phyloP scores from a whole-genome alignment of 345 rosid genomes.

The Heritiera fomes region DNA sequence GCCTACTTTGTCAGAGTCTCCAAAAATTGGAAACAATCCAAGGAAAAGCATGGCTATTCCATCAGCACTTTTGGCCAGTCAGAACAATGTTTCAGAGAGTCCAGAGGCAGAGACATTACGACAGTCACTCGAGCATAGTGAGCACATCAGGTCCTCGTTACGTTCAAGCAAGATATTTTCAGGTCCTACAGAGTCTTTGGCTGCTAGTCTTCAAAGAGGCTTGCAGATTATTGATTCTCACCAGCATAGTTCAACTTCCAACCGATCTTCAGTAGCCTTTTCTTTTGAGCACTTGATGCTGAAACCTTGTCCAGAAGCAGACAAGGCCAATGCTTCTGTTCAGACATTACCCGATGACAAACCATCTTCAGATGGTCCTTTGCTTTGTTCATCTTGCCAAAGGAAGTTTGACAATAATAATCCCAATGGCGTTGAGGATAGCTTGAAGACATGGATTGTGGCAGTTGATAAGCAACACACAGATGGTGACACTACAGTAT shows the following conservation, averaged over 20 bases:
- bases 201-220: slow-evolving; percentile 94
- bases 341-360: slow-evolving; percentile 43
- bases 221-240: slow-evolving; percentile 76
- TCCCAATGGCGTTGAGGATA: slow-evolving; percentile 42
- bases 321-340: slow-evolving; percentile 42
- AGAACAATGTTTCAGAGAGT: slow-evolving; percentile 48
- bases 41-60: slow-evolving; percentile 66
- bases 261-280: slow-evolving; percentile 65
- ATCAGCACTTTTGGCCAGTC: slow-evolving; percentile 52
- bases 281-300: slow-evolving; percentile 76
- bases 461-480: slow-evolving; percentile 27
- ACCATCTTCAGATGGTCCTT: slow-evolving; percentile 29
- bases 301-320: slow-evolving; percentile 64
- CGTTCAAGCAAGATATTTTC: slow-evolving; percentile 67
- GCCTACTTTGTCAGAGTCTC: slow-evolving; percentile 84
- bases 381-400: slow-evolving; percentile 72
- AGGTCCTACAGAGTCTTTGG: slow-evolving; percentile 79
- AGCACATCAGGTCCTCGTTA: slow-evolving; percentile 67
- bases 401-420: slow-evolving; percentile 42
- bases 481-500: slow-evolving; percentile 28
- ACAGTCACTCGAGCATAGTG: slow-evolving; percentile 48
- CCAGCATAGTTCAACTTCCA: slow-evolving; percentile 54
- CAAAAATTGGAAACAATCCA: slow-evolving; percentile 64
- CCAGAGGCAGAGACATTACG: slow-evolving; percentile 33
- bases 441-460: slow-evolving; percentile 55